These are phyloP conservation scores for Gynostemma pentaphyllum DNA, from an alignment of 306 rosid genomes.

Conservation along the genomic window DNA sequence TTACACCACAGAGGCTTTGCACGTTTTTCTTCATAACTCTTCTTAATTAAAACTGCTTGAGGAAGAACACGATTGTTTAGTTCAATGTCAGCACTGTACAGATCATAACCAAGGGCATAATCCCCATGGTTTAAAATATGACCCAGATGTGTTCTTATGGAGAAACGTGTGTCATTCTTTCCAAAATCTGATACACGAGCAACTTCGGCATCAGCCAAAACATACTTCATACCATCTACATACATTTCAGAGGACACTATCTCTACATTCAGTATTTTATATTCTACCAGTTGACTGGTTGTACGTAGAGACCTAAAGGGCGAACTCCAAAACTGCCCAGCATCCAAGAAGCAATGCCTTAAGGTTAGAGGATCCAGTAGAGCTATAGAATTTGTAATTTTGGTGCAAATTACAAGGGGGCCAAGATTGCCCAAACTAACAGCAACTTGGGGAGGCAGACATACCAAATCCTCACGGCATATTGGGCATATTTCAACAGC, in stretches of 20 bases:
- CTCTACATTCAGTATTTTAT: conserved; percentile 44
- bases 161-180: too few species aligned
- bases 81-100: too few species aligned
- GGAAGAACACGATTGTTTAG: too few species aligned
- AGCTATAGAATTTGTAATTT: conserved; percentile 49
- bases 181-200: too few species aligned
- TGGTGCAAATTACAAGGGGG: conserved; percentile 60
- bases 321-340: conserved; percentile 56
- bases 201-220: too few species aligned
- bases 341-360: conserved; percentile 43
- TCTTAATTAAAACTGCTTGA: conserved; percentile 45
- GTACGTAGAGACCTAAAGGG: conserved; percentile 45
- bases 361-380: too few species aligned
- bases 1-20: conserved; percentile 35
- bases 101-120: conserved; percentile 65
- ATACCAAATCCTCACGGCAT: conserved; percentile 59
- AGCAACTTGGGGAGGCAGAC: too few species aligned
- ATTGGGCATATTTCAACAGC: conserved; percentile 52
- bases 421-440: too few species aligned
- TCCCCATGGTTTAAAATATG: conserved; percentile 47
- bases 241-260: conserved; percentile 26
- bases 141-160: too few species aligned
- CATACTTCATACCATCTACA: conserved; percentile 42
- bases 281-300: conserved; percentile 50
- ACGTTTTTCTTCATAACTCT: conserved; percentile 51